Evolutionary conservation across 106 monocot species (phyloP).

Genomic region (Dactylorhiza incarnata): DNA sequence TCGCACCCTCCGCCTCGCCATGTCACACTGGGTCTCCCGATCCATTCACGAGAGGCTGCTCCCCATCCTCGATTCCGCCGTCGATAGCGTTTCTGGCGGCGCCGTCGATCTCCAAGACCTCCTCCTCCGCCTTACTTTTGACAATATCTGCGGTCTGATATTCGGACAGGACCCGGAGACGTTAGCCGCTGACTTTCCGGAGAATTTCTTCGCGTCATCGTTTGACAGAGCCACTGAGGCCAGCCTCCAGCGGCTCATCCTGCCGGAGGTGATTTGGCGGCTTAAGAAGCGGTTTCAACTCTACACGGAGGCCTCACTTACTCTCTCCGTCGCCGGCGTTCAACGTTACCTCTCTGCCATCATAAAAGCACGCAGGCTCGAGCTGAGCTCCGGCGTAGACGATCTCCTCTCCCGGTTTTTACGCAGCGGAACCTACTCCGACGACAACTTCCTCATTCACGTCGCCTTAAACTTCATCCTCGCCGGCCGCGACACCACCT

Average conservation of each 20-base stretch:
- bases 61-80: conserved; percentile 33
- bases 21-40: conserved; percentile 63
- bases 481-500: conserved; percentile 85
- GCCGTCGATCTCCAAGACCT: conserved; percentile 51
- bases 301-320: conserved; percentile 53
- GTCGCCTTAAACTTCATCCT: conserved; percentile 87
- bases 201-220: conserved; percentile 61
- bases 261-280: conserved; percentile 62
- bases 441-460: conserved; percentile 39
- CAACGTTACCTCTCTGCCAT: conserved; percentile 9
- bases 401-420: conserved; percentile 82
- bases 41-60: conserved; percentile 45
- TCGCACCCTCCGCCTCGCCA: conserved; percentile 68
- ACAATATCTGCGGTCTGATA: conserved; percentile 76
- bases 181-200: conserved; percentile 39
- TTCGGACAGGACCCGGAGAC: conserved; percentile 85
- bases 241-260: conserved; percentile 52
- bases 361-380: conserved; percentile 53
- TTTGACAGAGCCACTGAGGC: conserved; percentile 88
- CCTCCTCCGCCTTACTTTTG: conserved; percentile 72
- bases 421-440: conserved; percentile 46
- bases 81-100: neutral
- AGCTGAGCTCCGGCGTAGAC: conserved; percentile 42
- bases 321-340: conserved; percentile 34
- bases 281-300: conserved; percentile 53